These are phyloP conservation scores for Tolypocladium capitatum DNA, from an alignment of 2,329 filamentous ascomycete genomes.

Conservation along the genomic window DNA sequence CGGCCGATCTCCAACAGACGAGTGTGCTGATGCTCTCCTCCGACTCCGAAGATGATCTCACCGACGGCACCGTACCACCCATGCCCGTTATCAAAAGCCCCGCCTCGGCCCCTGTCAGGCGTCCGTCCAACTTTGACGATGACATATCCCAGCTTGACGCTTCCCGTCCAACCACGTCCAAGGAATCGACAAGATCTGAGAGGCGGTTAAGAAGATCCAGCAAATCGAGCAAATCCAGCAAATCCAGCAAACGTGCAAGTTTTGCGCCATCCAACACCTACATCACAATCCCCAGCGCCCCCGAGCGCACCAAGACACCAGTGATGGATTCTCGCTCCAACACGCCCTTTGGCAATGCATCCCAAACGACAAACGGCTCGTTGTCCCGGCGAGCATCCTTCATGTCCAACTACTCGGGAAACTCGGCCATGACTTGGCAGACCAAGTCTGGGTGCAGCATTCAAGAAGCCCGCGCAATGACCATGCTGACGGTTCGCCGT, in stretches of 20 bases:
- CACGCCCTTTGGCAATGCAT: slow-evolving; percentile 12
- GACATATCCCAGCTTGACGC: slow-evolving; percentile 2
- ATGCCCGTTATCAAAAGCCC: slow-evolving; percentile 1
- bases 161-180: slow-evolving; percentile 5
- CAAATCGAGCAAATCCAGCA: slow-evolving; percentile 12
- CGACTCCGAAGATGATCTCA: slow-evolving; percentile 37
- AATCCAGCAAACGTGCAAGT: slow-evolving; percentile 25
- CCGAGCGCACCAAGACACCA: slow-evolving; percentile 1
- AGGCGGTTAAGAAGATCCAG: not conserved
- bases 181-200: slow-evolving; percentile 4
- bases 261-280: slow-evolving; percentile 27
- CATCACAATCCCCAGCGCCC: slow-evolving; percentile 23
- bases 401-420: slow-evolving; percentile 24
- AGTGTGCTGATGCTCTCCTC: slow-evolving; percentile 45
- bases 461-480: slow-evolving; percentile 27
- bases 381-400: slow-evolving; percentile 16
- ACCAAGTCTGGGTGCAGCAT: slow-evolving; percentile 17
- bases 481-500: slow-evolving; percentile 19
- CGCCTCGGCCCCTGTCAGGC: not conserved
- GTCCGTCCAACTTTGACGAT: not conserved
- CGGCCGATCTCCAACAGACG: slow-evolving; percentile 38
- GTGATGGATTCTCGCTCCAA: slow-evolving; percentile 10
- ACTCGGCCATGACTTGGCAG: slow-evolving; percentile 19
- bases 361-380: slow-evolving; percentile 11
- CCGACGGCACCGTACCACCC: slow-evolving; percentile 7